Percentiles rank a stretch among this genome's conserved stretches.
Evolutionary conservation across 1,284 basidiomycete species (phyloP).

Genomic region (Ganoderma lucidum): DNA sequence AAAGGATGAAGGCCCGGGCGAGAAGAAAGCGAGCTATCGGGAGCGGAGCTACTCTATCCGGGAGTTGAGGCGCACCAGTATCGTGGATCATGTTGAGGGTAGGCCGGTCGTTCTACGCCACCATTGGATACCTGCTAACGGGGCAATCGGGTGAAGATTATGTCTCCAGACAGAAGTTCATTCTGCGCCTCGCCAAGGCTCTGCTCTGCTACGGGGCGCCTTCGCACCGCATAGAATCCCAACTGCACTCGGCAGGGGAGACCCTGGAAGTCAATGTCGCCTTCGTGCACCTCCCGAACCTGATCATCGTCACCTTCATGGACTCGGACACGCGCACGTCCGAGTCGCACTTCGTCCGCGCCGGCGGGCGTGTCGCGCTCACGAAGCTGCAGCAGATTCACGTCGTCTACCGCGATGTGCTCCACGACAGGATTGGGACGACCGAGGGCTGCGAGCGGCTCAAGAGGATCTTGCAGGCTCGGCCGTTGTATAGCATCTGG

Average conservation of each 20-base stretch:
- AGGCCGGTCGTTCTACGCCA: conserved; percentile 8
- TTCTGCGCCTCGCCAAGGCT: conserved; percentile 83
- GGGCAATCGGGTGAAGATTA: conserved; percentile 53
- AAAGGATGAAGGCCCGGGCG: conserved; percentile 8
- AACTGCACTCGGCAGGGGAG: conserved; percentile 65
- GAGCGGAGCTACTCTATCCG: conserved; percentile 31
- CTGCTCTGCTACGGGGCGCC: conserved; percentile 86
- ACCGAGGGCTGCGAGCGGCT: conserved; percentile 70
- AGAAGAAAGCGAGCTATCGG: conserved; percentile 25
- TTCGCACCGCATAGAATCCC: conserved; percentile 87
- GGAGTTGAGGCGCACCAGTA: conserved; percentile 33
- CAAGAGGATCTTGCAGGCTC: conserved; percentile 63
- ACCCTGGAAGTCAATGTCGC: conserved; percentile 68
- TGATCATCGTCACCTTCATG: conserved; percentile 82
- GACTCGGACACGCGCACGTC: conserved; percentile 65
- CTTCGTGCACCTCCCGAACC: conserved; percentile 83
- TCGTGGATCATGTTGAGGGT: conserved; percentile 48
- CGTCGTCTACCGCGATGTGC: conserved; percentile 77
- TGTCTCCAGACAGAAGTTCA: conserved; percentile 74
- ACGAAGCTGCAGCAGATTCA: conserved; percentile 79
- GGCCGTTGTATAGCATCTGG: conserved; percentile 68
- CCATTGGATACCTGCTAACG: not conserved
- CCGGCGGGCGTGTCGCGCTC: conserved; percentile 75
- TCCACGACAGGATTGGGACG: conserved; percentile 77
- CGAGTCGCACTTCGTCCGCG: conserved; percentile 82